Conservation (phyloP, 2,329 filamentous ascomycete species). For the Colletotrichum musicola region DNA sequence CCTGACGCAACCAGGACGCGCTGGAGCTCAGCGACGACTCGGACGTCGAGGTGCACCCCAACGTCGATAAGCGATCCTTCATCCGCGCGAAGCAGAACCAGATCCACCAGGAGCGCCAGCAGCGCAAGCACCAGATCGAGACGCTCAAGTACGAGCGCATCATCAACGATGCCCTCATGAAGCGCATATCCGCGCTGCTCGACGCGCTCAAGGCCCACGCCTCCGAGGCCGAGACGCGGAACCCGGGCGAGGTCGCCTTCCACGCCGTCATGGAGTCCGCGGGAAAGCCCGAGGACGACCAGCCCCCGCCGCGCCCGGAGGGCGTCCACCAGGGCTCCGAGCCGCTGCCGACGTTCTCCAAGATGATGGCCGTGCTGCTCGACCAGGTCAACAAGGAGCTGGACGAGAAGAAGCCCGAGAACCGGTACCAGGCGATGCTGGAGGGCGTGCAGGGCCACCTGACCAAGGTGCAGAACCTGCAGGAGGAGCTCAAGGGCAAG, state of each 20-base stretch:
- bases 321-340: slow-evolving; percentile 83
- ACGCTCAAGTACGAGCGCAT: slow-evolving; percentile 92
- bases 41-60: slow-evolving; percentile 97
- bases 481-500: slow-evolving; percentile 80
- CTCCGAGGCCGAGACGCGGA: slow-evolving; percentile 72
- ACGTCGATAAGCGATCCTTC: slow-evolving; percentile 98
- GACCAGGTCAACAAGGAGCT: slow-evolving; percentile 91
- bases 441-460: slow-evolving; percentile 82
- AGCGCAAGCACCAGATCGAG: slow-evolving; percentile 89
- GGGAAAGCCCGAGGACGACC: slow-evolving; percentile 78
- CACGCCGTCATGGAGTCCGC: slow-evolving; percentile 88
- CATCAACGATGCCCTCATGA: slow-evolving; percentile 91
- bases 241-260: slow-evolving; percentile 87
- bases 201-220: slow-evolving; percentile 80
- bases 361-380: slow-evolving; percentile 98
- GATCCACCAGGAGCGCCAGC: slow-evolving; percentile 90
- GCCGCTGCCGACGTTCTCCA: slow-evolving; percentile 85
- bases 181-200: slow-evolving; percentile 85
- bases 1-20: slow-evolving; percentile 70
- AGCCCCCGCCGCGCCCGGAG: slow-evolving; percentile 79
- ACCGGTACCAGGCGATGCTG: slow-evolving; percentile 80
- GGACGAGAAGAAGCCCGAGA: slow-evolving; percentile 77
- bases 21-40: slow-evolving; percentile 98
- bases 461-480: slow-evolving; percentile 81
- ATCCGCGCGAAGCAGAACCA: slow-evolving; percentile 98